phyloP scores from a whole-genome alignment of 2,329 filamentous ascomycete genomes.

The Colletotrichum godetiae region DNA sequence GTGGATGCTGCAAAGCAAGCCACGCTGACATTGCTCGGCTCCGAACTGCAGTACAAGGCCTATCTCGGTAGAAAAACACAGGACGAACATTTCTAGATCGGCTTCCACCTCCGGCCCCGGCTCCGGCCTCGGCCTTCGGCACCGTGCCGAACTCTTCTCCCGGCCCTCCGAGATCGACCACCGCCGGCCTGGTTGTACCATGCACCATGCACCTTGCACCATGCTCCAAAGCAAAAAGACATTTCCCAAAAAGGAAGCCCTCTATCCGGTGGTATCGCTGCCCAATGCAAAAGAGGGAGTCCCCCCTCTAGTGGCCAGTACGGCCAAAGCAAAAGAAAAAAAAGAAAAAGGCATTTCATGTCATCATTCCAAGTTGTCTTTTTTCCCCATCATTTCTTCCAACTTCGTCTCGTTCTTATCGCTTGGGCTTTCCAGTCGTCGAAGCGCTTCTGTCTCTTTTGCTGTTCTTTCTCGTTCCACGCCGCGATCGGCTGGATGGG shows the following conservation, averaged over 20 bases:
- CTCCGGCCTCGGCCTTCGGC: background rate
- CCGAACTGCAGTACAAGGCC: constrained; percentile 17
- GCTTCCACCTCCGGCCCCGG: background rate
- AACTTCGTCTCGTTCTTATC: constrained; percentile 15
- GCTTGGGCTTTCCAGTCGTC: constrained; percentile 34
- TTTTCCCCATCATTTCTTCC: constrained; percentile 12
- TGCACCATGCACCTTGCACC: constrained; percentile 19
- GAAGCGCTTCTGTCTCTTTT: constrained; percentile 28
- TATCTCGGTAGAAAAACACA: constrained; percentile 13
- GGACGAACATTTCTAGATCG: background rate
- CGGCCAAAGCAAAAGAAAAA: constrained; percentile 21
- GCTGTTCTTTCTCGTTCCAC: constrained; percentile 28
- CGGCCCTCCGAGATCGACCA: constrained; percentile 6
- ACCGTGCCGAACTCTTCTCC: constrained; percentile 4
- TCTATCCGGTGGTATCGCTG: constrained; percentile 32
- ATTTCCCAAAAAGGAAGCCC: constrained; percentile 2
- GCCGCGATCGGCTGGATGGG: constrained; percentile 33
- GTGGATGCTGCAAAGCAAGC: constrained; percentile 65
- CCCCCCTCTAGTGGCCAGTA: constrained; percentile 12
- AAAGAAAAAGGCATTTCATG: constrained; percentile 18
- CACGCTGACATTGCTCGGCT: constrained; percentile 39
- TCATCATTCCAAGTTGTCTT: constrained; percentile 19
- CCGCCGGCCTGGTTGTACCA: constrained; percentile 15
- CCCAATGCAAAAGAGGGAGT: constrained; percentile 24
- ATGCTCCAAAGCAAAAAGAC: constrained; percentile 23